phyloP scores from a whole-genome alignment of 129 eudicot species.

The Sambucus nigra region DNA sequence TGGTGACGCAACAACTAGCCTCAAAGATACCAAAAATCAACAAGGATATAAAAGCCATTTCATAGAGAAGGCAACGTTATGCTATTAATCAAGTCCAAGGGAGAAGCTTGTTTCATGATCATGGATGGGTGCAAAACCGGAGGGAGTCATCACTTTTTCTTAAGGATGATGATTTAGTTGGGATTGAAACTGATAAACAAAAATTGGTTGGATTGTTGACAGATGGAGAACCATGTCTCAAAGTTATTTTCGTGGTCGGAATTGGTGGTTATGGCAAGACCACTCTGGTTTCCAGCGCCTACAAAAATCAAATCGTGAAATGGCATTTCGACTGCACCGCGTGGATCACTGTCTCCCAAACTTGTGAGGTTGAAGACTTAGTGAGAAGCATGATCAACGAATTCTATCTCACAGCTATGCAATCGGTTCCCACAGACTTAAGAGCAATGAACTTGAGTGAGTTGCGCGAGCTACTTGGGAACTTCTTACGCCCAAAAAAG shows the following conservation, averaged over 20 bases:
- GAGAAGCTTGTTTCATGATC: neutral
- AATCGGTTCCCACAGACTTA: neutral
- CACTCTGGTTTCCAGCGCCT: constrained; percentile 6
- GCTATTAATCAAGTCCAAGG: neutral
- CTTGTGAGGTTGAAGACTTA: neutral
- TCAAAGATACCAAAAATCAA: neutral
- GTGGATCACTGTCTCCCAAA: constrained; percentile 10
- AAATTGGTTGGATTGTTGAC: neutral
- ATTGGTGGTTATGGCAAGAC: constrained; percentile 15
- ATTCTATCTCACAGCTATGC: neutral
- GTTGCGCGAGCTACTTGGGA: neutral
- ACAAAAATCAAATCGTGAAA: neutral
- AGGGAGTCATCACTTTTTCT: neutral
- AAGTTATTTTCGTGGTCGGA: constrained; percentile 1
- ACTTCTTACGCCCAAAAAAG: neutral
- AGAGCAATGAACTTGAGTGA: neutral
- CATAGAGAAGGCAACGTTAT: constrained; percentile 5
- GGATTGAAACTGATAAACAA: constrained; percentile 1
- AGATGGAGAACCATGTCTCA: neutral
- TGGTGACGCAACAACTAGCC: neutral
- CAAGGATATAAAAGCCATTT: neutral
- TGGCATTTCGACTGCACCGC: constrained; percentile 4
- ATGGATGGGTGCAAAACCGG: neutral
- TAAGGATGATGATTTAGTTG: constrained; percentile 2
- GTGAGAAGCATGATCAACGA: neutral